These are phyloP conservation scores for Moelleriella libera DNA, from an alignment of 2,329 filamentous ascomycete species.

Conservation along the genomic window DNA sequence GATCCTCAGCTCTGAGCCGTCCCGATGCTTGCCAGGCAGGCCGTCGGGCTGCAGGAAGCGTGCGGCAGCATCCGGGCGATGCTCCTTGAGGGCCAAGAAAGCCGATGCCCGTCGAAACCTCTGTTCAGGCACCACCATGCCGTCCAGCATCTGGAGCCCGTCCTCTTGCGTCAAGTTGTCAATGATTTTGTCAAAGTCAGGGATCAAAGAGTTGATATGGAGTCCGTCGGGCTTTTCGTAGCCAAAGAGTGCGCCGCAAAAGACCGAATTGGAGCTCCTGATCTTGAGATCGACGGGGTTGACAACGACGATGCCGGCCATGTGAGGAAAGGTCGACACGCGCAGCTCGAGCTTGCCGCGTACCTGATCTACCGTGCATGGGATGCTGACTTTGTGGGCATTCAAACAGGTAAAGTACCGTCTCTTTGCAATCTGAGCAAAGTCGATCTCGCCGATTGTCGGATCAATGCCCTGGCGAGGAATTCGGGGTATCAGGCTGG, in stretches of 20 bases:
- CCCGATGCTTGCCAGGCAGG: slow-evolving; percentile 71
- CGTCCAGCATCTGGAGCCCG: slow-evolving; percentile 68
- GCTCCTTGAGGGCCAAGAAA: slow-evolving; percentile 70
- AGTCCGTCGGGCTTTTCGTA: slow-evolving; percentile 72
- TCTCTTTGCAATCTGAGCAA: slow-evolving; percentile 55
- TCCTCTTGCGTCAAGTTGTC: slow-evolving; percentile 76
- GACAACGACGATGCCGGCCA: slow-evolving; percentile 90
- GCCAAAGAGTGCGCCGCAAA: slow-evolving; percentile 84
- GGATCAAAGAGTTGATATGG: slow-evolving; percentile 66
- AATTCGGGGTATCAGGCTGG: slow-evolving; percentile 66
- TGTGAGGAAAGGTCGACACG: slow-evolving; percentile 90
- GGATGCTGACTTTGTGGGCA: slow-evolving; percentile 64
- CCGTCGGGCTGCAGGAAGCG: slow-evolving; percentile 77
- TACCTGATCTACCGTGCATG: slow-evolving; percentile 65
- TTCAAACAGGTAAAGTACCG: slow-evolving; percentile 80
- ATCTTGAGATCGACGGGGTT: slow-evolving; percentile 66
- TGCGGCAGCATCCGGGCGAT: slow-evolving; percentile 61
- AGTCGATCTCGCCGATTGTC: slow-evolving; percentile 61
- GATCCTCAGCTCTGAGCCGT: slow-evolving; percentile 83
- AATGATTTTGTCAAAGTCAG: slow-evolving; percentile 74
- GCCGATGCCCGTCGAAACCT: slow-evolving; percentile 85
- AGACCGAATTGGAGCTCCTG: slow-evolving; percentile 88
- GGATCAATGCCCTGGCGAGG: slow-evolving; percentile 61
- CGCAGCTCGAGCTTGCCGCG: slow-evolving; percentile 58
- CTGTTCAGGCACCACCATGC: slow-evolving; percentile 94